Evolutionary conservation across 1,284 basidiomycete genomes (phyloP), one percentile per base, ranked within the genome.

Genomic region (Boletus mariae): DNA sequence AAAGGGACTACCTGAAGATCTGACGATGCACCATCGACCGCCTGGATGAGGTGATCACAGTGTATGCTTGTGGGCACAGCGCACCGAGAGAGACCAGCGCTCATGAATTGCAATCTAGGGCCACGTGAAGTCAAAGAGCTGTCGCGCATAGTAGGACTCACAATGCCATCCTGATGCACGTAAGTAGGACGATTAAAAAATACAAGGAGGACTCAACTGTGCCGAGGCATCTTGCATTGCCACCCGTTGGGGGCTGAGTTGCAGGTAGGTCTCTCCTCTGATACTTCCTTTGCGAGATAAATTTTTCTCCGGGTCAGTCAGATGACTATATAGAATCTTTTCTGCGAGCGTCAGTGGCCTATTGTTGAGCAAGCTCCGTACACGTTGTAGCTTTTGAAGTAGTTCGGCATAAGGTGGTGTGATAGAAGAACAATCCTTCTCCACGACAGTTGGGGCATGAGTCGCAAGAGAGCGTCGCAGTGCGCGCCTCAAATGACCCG

Each of bases 181-280:
- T 72, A 35, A 65, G 59, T 13, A 47, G 15, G 35, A 9, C 26
- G 4, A 46, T 51, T 11, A 41, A 42, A 44, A 38, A 47, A 13
- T n/a, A 17, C 20, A 46, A 28, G 17, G 57, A 46, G 20, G 42
- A 73, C 85, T 71, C 72, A 91, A 63, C 89, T 99, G 97, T 47
- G 97, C 97, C 46, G 94, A 98, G 42, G 97, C 97, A 73, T 98
- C 94, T 71, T 99, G 97, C 93, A 99, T 98, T 32, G 97, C 97
- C 25, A 99, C 94, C 59, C 97, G 79, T 72, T 98, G 91, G 6
- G 96, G 94, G 56, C 77, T 80, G 41, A 99, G 82, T 72, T 94
- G 94, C 51, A 98, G 78, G 73, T 99, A 98, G 26, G 85, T 80
- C 71, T 95, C 86, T 37, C 96, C 96, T 61, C 96, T 79, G 41